These are phyloP conservation scores for Iberis pinnata DNA, from an alignment of 345 rosid species.

Conservation along the genomic window DNA sequence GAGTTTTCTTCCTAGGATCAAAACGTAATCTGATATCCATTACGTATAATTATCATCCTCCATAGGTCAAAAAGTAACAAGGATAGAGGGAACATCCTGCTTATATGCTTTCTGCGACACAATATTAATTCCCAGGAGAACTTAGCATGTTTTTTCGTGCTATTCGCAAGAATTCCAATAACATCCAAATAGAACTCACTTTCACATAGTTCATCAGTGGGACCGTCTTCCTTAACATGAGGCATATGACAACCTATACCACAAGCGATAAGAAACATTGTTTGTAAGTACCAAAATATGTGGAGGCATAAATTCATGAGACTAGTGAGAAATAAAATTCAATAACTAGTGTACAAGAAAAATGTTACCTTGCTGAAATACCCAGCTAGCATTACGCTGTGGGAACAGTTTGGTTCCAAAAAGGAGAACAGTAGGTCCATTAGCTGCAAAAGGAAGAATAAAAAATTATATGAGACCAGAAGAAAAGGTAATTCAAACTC, in stretches of 20 bases:
- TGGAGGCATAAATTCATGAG: conserved; percentile 1
- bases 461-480: conserved; percentile 16
- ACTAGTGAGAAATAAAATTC: neutral
- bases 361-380: conserved; percentile 90
- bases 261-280: conserved; percentile 10
- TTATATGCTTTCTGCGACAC: neutral
- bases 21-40: neutral
- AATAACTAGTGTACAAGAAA: neutral
- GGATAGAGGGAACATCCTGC: neutral
- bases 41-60: neutral
- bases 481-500: neutral
- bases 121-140: neutral
- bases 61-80: neutral
- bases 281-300: conserved; percentile 1
- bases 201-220: conserved; percentile 89
- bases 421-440: conserved; percentile 94
- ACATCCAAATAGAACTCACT: conserved; percentile 41
- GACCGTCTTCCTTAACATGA: conserved; percentile 86
- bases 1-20: conserved; percentile 5
- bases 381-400: conserved; percentile 87
- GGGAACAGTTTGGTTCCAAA: conserved; percentile 81
- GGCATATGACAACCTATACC: conserved; percentile 84
- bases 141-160: neutral
- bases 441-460: conserved; percentile 47
- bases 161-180: neutral